phyloP scores from a whole-genome alignment of 2,329 filamentous ascomycete species.

The Aspergillus quadrilineatus region DNA sequence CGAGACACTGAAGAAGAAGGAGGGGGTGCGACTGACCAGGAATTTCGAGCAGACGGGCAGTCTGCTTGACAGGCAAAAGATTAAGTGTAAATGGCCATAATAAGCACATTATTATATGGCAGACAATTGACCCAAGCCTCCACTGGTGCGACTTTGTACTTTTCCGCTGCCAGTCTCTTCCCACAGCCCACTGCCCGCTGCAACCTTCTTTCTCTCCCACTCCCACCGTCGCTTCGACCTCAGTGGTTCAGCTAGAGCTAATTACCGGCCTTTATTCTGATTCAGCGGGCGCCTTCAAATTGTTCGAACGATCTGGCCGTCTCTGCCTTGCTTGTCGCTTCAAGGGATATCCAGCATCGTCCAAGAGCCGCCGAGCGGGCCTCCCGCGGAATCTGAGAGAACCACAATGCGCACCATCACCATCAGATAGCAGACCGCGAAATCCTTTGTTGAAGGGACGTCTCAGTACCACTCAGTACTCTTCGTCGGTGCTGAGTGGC shows the following conservation, averaged over 20 bases:
- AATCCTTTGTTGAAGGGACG: neutral
- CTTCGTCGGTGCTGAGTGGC: conserved; percentile 10
- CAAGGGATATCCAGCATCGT: neutral
- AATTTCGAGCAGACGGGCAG: neutral
- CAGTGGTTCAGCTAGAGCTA: neutral
- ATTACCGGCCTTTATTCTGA: conserved; percentile 5
- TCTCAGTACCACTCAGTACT: neutral
- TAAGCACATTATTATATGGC: neutral
- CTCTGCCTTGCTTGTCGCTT: neutral
- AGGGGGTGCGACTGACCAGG: neutral
- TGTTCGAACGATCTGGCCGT: neutral
- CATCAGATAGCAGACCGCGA: conserved; percentile 7
- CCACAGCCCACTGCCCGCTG: neutral
- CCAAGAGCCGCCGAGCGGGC: conserved; percentile 8
- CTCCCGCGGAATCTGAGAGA: conserved; percentile 12
- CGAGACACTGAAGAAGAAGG: neutral
- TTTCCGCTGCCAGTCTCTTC: conserved; percentile 9
- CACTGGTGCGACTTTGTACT: conserved; percentile 10
- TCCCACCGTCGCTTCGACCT: conserved; percentile 6
- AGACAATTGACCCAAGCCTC: neutral
- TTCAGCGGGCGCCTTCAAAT: neutral
- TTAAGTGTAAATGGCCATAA: neutral
- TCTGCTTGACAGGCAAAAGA: neutral
- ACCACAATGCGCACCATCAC: conserved; percentile 14
- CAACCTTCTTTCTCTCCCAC: conserved; percentile 4